Conservation (phyloP, 805 yeast species). For the Candida krabiensis region DNA sequence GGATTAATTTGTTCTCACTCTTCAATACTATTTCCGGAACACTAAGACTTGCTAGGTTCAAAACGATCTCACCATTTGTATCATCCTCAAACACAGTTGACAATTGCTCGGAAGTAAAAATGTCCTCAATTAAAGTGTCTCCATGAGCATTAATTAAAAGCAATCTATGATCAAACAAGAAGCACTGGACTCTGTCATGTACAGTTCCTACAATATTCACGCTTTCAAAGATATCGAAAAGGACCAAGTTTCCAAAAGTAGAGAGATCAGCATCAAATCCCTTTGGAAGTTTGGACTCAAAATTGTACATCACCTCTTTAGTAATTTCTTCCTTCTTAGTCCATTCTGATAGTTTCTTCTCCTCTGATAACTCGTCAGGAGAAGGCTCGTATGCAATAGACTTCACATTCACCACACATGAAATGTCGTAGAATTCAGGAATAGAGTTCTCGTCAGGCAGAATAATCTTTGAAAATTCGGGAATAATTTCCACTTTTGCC, state of each 20-base stretch:
- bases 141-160: conserved; percentile 21
- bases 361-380: conserved; percentile 18
- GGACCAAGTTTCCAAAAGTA: conserved; percentile 23
- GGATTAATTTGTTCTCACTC: conserved; percentile 23
- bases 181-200: conserved; percentile 14
- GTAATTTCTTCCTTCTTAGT: conserved; percentile 23
- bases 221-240: conserved; percentile 27
- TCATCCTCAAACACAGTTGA: conserved; percentile 25
- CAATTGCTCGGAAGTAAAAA: conserved; percentile 20
- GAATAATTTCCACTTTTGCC: conserved; percentile 25
- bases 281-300: conserved; percentile 13
- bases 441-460: conserved; percentile 12
- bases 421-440: conserved; percentile 20
- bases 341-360: conserved; percentile 16
- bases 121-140: conserved; percentile 17
- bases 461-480: conserved; percentile 26
- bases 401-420: conserved; percentile 25
- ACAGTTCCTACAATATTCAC: conserved; percentile 6
- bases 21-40: conserved; percentile 23
- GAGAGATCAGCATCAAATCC: conserved; percentile 19
- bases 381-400: conserved; percentile 28
- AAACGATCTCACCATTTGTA: conserved; percentile 13
- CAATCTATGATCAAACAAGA: conserved; percentile 25
- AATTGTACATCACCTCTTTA: conserved; percentile 18
- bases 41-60: conserved; percentile 26